A percentile compares a stretch with the other conserved stretches of the same genome.
phyloP scores from a whole-genome alignment of 768 basidiomycete species.

The Trametes coccinea region DNA sequence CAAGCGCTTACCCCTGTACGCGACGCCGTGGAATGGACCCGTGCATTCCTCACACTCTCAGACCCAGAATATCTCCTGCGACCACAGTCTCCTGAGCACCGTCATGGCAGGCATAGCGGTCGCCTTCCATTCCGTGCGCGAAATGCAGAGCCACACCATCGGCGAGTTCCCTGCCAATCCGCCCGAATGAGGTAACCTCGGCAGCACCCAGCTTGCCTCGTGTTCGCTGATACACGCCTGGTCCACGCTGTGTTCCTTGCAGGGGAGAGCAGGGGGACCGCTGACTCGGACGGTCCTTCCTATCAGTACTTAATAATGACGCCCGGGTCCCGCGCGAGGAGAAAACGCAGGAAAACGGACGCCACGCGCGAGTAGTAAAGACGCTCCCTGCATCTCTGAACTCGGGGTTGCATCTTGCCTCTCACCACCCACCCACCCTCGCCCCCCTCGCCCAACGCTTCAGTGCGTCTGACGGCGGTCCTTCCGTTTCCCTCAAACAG shows the following conservation, averaged over 20 bases:
- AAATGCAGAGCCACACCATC: background rate
- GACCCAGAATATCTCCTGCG: constrained; percentile 13
- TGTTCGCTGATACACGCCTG: constrained; percentile 31
- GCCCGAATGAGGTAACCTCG: constrained; percentile 17
- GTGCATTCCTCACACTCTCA: constrained; percentile 9
- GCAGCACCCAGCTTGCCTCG: constrained; percentile 17
- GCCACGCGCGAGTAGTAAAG: constrained; percentile 24
- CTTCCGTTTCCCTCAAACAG: constrained; percentile 2
- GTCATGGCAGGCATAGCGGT: background rate
- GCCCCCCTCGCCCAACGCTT: constrained; percentile 20
- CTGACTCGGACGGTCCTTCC: constrained; percentile 17
- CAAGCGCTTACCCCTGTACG: background rate
- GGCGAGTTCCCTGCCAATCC: constrained; percentile 6
- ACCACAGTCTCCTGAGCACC: background rate
- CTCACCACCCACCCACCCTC: constrained; percentile 20
- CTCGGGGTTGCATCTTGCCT: constrained; percentile 24
- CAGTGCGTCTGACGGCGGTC: constrained; percentile 16
- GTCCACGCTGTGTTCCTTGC: constrained; percentile 19
- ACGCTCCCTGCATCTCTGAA: constrained; percentile 13
- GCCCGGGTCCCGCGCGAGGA: constrained; percentile 16
- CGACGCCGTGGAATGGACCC: constrained; percentile 6
- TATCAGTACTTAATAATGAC: constrained; percentile 24
- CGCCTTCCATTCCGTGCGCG: constrained; percentile 7
- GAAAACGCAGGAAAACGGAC: constrained; percentile 11
- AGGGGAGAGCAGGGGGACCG: background rate